phyloP scores from a whole-genome alignment of 2,329 filamentous ascomycete species.

The Fusarium incarnatum region DNA sequence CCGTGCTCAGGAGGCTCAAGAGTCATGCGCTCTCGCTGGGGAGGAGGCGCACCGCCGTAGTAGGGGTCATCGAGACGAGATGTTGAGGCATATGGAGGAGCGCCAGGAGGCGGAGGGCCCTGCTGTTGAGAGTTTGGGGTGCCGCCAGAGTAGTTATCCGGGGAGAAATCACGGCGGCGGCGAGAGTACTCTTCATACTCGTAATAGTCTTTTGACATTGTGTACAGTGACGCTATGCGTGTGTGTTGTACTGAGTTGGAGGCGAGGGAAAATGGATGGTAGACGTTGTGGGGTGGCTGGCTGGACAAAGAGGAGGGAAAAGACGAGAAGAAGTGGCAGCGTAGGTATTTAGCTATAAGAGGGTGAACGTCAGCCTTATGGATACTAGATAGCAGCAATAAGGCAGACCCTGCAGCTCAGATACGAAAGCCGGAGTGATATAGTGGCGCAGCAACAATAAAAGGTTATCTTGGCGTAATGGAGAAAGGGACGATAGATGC shows the following conservation, averaged over 20 bases:
- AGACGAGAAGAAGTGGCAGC: not conserved
- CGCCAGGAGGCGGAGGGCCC: constrained; percentile 34
- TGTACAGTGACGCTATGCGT: not conserved
- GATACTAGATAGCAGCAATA: not conserved
- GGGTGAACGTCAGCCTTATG: constrained; percentile 27
- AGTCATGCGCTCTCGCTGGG: constrained; percentile 47
- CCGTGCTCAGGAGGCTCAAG: constrained; percentile 45
- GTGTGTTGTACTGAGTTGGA: not conserved
- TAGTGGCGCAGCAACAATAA: constrained; percentile 16
- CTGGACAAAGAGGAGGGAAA: constrained; percentile 8
- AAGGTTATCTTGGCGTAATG: not conserved
- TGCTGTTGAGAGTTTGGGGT: constrained; percentile 33
- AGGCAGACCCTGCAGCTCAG: not conserved
- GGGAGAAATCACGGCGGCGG: constrained; percentile 47
- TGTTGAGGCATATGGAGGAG: constrained; percentile 37
- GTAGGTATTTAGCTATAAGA: not conserved
- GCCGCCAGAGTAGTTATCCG: constrained; percentile 50
- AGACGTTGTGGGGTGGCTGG: constrained; percentile 7
- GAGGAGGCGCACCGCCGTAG: constrained; percentile 30
- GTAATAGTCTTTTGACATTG: constrained; percentile 48
- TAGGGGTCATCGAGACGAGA: constrained; percentile 46
- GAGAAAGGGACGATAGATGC: not conserved
- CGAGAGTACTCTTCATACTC: constrained; percentile 47
- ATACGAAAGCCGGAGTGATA: not conserved
- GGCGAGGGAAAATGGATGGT: not conserved